phyloP scores from a whole-genome alignment of 108 stramenopile species.

The Thalassiosira profunda region DNA sequence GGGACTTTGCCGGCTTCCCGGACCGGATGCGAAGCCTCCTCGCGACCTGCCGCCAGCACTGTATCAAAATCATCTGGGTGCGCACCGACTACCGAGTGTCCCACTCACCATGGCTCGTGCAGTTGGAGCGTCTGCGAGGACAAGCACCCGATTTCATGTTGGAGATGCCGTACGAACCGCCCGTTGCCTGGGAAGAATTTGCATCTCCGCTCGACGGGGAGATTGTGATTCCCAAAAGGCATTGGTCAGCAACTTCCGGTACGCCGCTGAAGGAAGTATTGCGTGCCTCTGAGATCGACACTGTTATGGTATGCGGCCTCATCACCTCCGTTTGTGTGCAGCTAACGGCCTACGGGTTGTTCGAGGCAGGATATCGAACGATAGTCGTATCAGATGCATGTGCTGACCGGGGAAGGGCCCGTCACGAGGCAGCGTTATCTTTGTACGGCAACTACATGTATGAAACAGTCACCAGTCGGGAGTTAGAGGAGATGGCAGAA shows the following conservation, averaged over 20 bases:
- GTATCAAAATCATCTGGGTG: constrained; percentile 56
- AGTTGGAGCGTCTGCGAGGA: no score
- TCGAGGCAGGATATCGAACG: constrained; percentile 72
- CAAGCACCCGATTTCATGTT: constrained; percentile 55
- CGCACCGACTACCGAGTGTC: constrained; percentile 61
- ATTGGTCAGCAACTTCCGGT: constrained; percentile 51
- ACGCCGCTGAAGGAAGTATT: constrained; percentile 51
- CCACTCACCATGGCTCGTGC: constrained; percentile 63
- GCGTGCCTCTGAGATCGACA: constrained; percentile 48
- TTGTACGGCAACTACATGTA: constrained; percentile 83
- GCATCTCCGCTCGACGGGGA: constrained; percentile 56
- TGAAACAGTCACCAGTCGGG: no score
- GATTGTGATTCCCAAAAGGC: constrained; percentile 57
- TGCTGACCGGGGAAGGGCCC: constrained; percentile 57
- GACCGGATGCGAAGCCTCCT: background rate
- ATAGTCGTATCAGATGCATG: constrained; percentile 68
- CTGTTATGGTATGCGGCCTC: constrained; percentile 68
- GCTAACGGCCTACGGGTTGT: constrained; percentile 72
- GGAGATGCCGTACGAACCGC: constrained; percentile 10
- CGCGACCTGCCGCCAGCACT: background rate
- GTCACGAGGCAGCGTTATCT: constrained; percentile 69
- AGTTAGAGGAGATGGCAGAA: no score
- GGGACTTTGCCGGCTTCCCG: background rate
- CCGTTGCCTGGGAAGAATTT: constrained; percentile 61
- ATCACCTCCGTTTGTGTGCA: constrained; percentile 77